Percentiles rank a stretch among this genome's conserved stretches.
Conservation (phyloP, 1,139 yeast species). For the Lodderomyces oxycetoniae region DNA sequence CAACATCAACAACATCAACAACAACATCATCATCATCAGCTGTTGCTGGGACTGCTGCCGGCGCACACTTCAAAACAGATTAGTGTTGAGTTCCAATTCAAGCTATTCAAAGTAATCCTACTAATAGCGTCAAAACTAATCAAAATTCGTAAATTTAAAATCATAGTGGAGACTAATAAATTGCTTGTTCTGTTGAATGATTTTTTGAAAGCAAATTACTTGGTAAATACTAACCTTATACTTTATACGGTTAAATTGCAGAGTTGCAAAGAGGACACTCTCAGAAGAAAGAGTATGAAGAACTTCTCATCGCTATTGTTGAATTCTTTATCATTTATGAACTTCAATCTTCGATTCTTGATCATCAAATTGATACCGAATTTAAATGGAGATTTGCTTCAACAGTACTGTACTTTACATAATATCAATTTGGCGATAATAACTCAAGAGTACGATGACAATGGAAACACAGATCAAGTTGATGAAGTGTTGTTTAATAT, state of each 20-base stretch:
- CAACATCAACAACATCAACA: background rate
- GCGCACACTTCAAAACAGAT: conserved; percentile 1
- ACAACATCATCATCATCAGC: too few species aligned
- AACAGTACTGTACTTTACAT: conserved; percentile 39
- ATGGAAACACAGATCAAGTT: conserved; percentile 12
- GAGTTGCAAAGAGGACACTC: conserved; percentile 2
- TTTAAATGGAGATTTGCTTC: conserved; percentile 37
- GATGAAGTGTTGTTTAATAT: conserved; percentile 13
- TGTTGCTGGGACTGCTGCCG: too few species aligned
- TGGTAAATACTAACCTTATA: conserved; percentile 37
- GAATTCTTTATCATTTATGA: conserved; percentile 24
- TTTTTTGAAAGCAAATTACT: conserved; percentile 34
- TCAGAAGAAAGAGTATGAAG: background rate
- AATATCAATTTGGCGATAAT: conserved; percentile 23
- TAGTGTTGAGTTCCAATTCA: conserved; percentile 7
- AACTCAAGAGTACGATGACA: conserved; percentile 10
- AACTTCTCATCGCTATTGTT: conserved; percentile 9
- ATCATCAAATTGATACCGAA: conserved; percentile 31
- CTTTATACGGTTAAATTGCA: conserved; percentile 28
- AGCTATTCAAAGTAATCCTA: conserved; percentile 29
- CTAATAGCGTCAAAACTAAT: conserved; percentile 29
- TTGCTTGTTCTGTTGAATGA: conserved; percentile 23
- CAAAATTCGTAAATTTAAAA: conserved; percentile 24
- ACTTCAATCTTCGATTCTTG: conserved; percentile 26
- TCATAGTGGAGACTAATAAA: conserved; percentile 23